Conservation (phyloP, 768 basidiomycete species). For the Lentinula lateritia region DNA sequence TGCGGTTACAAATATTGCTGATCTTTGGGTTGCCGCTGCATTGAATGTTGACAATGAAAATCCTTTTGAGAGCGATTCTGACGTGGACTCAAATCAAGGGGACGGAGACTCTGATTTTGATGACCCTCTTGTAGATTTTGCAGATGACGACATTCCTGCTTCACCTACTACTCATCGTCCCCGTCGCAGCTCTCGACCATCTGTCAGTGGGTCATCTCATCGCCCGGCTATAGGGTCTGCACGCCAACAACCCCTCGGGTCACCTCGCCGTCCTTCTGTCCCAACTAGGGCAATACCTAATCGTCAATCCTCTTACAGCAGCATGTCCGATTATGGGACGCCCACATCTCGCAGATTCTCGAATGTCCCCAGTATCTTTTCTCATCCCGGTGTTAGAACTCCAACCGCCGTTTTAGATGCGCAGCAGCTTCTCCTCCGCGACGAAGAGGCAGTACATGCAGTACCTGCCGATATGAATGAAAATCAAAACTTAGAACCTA, state of each 20-base stretch:
- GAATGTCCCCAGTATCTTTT: conserved; percentile 70
- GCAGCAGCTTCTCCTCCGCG: conserved; percentile 49
- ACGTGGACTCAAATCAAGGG: conserved; percentile 28
- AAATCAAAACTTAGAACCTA: conserved; percentile 41
- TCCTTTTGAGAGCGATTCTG: conserved; percentile 59
- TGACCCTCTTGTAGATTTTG: conserved; percentile 26
- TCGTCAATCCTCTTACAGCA: conserved; percentile 25
- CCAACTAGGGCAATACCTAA: conserved; percentile 7
- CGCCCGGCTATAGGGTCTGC: conserved; percentile 11
- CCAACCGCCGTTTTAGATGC: conserved; percentile 75
- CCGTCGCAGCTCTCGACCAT: conserved; percentile 11
- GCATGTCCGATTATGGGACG: conserved; percentile 23
- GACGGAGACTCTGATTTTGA: conserved; percentile 22
- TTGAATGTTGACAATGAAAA: conserved; percentile 93
- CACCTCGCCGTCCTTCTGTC: conserved; percentile 23
- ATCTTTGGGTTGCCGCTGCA: conserved; percentile 96
- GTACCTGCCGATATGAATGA: conserved; percentile 14
- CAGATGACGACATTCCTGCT: conserved; percentile 5
- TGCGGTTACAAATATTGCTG: conserved; percentile 90
- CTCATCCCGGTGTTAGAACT: conserved; percentile 75
- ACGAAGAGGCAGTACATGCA: conserved; percentile 24
- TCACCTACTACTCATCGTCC: conserved; percentile 17
- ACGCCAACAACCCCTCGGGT: conserved; percentile 21
- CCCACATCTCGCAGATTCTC: conserved; percentile 49
- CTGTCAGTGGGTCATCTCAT: background rate